Percentiles rank a stretch among this genome's conserved stretches.
These are phyloP conservation scores for Apophysomyces sp. DNA, from an alignment of 371 early-diverging fungal genomes.

Conservation along the genomic window DNA sequence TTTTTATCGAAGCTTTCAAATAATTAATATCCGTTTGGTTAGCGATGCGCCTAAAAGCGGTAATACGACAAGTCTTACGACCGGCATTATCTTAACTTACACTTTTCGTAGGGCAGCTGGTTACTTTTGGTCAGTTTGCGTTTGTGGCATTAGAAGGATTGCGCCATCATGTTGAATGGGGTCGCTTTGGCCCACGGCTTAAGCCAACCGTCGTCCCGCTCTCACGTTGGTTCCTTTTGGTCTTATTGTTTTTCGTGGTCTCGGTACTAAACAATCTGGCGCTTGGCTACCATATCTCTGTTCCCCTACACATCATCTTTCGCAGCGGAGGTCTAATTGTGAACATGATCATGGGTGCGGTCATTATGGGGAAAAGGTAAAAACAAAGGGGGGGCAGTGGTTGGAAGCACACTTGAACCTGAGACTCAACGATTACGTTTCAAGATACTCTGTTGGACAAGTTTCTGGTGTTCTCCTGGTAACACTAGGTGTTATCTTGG, in stretches of 20 bases:
- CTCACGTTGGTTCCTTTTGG: conserved; percentile 72
- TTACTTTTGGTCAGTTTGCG: conserved; percentile 85
- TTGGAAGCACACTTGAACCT: background rate
- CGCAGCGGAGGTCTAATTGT: conserved; percentile 80
- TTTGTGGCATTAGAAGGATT: conserved; percentile 78
- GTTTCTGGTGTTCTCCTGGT: conserved; percentile 73
- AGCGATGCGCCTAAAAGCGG: conserved; percentile 79
- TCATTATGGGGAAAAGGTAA: conserved; percentile 70
- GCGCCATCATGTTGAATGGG: conserved; percentile 59
- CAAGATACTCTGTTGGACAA: conserved; percentile 24
- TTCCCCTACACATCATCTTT: conserved; percentile 91
- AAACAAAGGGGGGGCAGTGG: background rate
- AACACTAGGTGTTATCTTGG: conserved; percentile 74
- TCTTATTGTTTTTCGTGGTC: conserved; percentile 73
- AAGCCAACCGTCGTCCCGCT: conserved; percentile 71
- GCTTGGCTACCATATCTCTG: conserved; percentile 75
- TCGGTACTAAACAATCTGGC: conserved; percentile 85
- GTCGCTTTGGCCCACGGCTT: conserved; percentile 48
- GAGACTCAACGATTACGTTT: background rate
- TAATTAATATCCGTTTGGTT: background rate
- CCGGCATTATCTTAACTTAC: background rate
- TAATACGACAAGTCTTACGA: too few species aligned
- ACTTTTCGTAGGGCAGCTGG: conserved; percentile 56
- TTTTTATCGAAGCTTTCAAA: too few species aligned
- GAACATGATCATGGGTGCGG: conserved; percentile 82